Evolutionary conservation across 306 rosid species (phyloP).

Genomic region (Hippophae gyantsensis): DNA sequence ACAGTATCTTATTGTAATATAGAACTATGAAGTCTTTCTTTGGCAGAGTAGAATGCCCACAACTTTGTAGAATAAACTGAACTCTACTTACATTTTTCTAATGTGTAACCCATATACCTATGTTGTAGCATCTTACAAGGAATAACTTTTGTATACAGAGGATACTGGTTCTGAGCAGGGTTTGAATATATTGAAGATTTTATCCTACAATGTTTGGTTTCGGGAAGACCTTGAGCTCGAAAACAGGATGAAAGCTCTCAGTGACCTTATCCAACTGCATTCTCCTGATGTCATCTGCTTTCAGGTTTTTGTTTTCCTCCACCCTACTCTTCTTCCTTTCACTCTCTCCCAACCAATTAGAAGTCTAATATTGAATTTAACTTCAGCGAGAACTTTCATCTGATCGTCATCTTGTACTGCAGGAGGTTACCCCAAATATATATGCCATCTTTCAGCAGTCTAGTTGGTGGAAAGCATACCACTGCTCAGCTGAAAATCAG

Average conservation of each 20-base stretch:
- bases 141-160: conserved; percentile 24
- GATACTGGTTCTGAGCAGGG: conserved; percentile 21
- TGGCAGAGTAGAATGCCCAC: not conserved
- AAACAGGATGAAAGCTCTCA: conserved; percentile 73
- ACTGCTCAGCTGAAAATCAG: conserved; percentile 25
- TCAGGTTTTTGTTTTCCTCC: conserved; percentile 23
- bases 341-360: not conserved
- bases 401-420: not conserved
- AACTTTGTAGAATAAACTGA: too few relatives aligned
- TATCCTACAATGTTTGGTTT: conserved; percentile 83
- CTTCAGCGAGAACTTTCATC: not conserved
- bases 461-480: conserved; percentile 35
- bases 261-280: conserved; percentile 60
- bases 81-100: too few relatives aligned
- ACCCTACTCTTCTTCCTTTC: not conserved
- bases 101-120: too few relatives aligned
- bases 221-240: conserved; percentile 68
- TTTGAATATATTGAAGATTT: conserved; percentile 32
- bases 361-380: not conserved
- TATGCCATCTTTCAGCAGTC: conserved; percentile 25
- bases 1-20: not conserved
- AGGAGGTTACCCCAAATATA: conserved; percentile 35
- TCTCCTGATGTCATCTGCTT: conserved; percentile 54
- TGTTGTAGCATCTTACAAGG: too few relatives aligned
- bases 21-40: not conserved